These are phyloP conservation scores for Hyaloscypha variabilis DNA, from an alignment of 495 filamentous ascomycete genomes.

Conservation along the genomic window DNA sequence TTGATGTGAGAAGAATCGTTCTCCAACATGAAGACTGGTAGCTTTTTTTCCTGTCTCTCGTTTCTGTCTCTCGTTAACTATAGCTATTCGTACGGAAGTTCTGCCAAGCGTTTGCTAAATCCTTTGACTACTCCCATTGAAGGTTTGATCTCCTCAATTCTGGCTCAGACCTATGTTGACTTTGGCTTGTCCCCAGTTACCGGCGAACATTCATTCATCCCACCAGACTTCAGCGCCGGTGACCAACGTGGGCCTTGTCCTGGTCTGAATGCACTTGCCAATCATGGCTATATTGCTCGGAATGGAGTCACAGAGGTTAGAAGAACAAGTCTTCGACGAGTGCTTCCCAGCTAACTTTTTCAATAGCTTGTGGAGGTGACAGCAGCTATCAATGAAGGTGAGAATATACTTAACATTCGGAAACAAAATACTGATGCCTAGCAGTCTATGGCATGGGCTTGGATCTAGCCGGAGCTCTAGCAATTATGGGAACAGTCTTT, in stretches of 20 bases:
- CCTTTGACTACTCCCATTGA: background rate
- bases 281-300: conserved; percentile 55
- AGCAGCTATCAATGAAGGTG: conserved; percentile 18
- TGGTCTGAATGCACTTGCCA: conserved; percentile 54
- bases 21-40: no score
- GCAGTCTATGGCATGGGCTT: conserved; percentile 40
- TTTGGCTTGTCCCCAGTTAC: conserved; percentile 13
- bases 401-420: no score
- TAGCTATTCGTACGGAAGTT: no score
- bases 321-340: background rate
- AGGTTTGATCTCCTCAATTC: background rate
- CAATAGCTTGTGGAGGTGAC: background rate
- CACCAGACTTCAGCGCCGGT: conserved; percentile 39
- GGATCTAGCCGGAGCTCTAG: conserved; percentile 36
- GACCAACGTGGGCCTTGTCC: conserved; percentile 51
- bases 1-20: no score
- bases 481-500: conserved; percentile 36
- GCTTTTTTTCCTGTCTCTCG: no score
- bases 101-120: no score
- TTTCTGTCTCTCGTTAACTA: no score
- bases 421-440: no score
- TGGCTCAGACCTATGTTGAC: background rate
- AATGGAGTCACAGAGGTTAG: conserved; percentile 43
- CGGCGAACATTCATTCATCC: conserved; percentile 34
- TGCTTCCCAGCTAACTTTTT: background rate